These are phyloP conservation scores for Trichophyton benhamiae DNA, from an alignment of 2,329 filamentous ascomycete species.

Conservation along the genomic window DNA sequence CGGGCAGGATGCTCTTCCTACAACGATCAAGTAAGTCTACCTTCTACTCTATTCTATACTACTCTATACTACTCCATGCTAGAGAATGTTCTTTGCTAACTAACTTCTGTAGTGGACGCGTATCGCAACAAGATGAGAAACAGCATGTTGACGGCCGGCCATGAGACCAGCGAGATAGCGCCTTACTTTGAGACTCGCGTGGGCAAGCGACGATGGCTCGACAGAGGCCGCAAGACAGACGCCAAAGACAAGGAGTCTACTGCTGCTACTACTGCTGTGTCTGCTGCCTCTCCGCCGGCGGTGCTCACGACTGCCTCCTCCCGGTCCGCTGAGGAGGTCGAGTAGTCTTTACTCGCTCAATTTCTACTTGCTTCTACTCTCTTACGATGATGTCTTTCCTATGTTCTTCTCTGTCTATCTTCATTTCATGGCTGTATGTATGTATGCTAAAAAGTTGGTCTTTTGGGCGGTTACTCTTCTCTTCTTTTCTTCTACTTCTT, in stretches of 20 bases:
- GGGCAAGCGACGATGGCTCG: slow-evolving; percentile 14
- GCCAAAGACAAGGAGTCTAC: slow-evolving; percentile 12
- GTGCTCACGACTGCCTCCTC: slow-evolving; percentile 20
- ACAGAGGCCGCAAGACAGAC: slow-evolving; percentile 12
- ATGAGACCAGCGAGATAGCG: slow-evolving; percentile 60
- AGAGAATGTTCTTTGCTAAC: neutral
- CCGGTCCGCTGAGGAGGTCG: slow-evolving; percentile 28
- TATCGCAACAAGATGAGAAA: slow-evolving; percentile 85
- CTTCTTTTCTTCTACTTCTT: neutral
- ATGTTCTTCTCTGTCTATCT: neutral
- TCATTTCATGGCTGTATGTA: no score
- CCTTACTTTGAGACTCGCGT: slow-evolving; percentile 75
- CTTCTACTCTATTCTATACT: neutral
- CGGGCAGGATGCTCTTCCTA: slow-evolving; percentile 71
- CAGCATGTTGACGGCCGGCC: slow-evolving; percentile 65
- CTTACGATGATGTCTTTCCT: neutral
- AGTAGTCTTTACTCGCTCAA: slow-evolving; percentile 13
- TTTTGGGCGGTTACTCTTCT: no score
- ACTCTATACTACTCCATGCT: neutral
- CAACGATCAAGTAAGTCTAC: slow-evolving; percentile 71
- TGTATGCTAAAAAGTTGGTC: no score
- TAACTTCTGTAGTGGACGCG: slow-evolving; percentile 57
- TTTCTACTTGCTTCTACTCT: slow-evolving; percentile 4
- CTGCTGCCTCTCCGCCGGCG: slow-evolving; percentile 11
- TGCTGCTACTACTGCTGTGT: slow-evolving; percentile 9